Evolutionary conservation across 2,329 filamentous ascomycete species (phyloP), one percentile per base, ranked within the genome.

Genomic region (Fusarium sp.): DNA sequence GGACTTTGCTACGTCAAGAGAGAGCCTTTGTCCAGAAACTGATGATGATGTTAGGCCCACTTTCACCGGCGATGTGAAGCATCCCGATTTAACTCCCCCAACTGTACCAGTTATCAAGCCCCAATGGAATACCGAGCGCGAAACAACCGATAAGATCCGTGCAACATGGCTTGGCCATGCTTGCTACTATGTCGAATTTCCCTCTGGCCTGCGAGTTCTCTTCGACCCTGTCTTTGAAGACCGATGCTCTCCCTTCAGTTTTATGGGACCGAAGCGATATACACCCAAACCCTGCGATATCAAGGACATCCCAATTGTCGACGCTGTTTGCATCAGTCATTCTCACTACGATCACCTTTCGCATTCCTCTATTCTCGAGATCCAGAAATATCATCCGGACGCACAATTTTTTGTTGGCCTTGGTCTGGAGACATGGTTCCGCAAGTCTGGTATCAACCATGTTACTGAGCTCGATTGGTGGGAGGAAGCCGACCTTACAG

Each of bases 151-250:
- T 20, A 85, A 87, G 42, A 86, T 98, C 27, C 90, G 94, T 58
- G 93, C 95, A 37, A 98, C 95, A 42, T 98, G 95, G 95, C 89
- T 98, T 5, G 95, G 95, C 38, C 95, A 98, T 80, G 95, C 95
- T 6, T 97, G 94, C 83, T 97, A 94, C 83, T 95, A 93, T 77
- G 89, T 97, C 74, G 95, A 98, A 80, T 98, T 95, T 76, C 94
- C 94, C 3, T 87, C 88, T 17, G 95, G 95, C 2, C 85, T 98
- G 57, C 90, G 95, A 59, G 93, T 97, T 6, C 88, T 98, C 6
- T 98, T 97, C 79, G 95, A 98, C 77, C 95, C 95, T 3, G 95
- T 98, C 37, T 97, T 98, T 73, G 93, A 95, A 79, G 90, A 94
- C 69, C 90, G 93, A 75, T 98, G 95, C 82, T 91, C 91, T 33